phyloP scores from a whole-genome alignment of 1,284 basidiomycete genomes.

The Puccinia triticina region DNA sequence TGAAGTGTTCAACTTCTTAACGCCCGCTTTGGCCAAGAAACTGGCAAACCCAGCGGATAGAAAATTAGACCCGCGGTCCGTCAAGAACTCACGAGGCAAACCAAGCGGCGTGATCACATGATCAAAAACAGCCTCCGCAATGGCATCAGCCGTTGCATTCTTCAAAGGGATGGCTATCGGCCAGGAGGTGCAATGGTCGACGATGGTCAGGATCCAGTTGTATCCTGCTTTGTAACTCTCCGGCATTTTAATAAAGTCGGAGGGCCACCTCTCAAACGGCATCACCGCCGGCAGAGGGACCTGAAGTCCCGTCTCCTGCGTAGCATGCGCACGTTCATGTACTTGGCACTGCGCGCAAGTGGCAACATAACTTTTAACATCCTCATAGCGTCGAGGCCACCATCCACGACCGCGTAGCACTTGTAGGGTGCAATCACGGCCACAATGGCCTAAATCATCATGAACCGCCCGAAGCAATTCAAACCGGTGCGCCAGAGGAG shows the following conservation, averaged over 20 bases:
- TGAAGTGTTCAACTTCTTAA: too few species aligned
- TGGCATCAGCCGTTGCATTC: not conserved
- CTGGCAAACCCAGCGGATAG: too few species aligned
- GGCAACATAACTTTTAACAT: not conserved
- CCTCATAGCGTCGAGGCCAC: not conserved
- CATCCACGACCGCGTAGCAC: too few species aligned
- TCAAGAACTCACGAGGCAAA: too few species aligned
- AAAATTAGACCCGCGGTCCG: too few species aligned
- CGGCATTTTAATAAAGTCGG: too few species aligned
- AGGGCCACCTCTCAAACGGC: slow-evolving; percentile 3
- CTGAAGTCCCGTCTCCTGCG: not conserved
- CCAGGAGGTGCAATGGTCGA: slow-evolving; percentile 33
- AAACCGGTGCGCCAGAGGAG: not conserved
- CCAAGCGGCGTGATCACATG: too few species aligned
- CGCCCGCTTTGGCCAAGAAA: too few species aligned
- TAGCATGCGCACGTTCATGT: not conserved
- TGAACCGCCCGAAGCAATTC: not conserved
- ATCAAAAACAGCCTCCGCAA: slow-evolving; percentile 20
- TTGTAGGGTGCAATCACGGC: too few species aligned
- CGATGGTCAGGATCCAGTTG: too few species aligned
- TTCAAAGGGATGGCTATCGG: not conserved
- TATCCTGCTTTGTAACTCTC: too few species aligned
- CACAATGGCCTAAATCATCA: not conserved
- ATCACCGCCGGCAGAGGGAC: not conserved
- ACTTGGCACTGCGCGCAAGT: not conserved